Conservation (phyloP, 108 stramenopile species). For the Skeletonema marinoi region DNA sequence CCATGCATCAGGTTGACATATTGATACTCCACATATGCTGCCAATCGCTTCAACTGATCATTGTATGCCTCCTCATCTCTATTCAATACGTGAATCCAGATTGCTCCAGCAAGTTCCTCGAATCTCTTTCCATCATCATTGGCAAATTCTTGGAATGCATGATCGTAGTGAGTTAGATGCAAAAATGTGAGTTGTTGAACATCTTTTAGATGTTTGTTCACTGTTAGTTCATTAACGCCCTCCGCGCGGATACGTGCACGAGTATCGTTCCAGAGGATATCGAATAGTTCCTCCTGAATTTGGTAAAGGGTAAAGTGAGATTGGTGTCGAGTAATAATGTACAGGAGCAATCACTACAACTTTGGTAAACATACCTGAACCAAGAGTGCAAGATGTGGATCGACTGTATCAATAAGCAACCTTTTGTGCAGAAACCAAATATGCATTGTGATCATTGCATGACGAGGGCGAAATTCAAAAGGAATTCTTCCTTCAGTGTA, state of each 20-base stretch:
- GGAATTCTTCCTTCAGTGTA: conserved; percentile 73
- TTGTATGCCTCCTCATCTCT: conserved; percentile 52
- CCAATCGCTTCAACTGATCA: conserved; percentile 73
- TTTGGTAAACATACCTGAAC: conserved; percentile 32
- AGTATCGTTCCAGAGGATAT: conserved; percentile 88
- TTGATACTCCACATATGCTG: conserved; percentile 80
- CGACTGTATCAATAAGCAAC: conserved; percentile 57
- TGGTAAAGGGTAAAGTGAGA: neutral
- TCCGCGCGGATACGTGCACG: conserved; percentile 74
- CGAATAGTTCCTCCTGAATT: conserved; percentile 92
- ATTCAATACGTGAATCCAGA: conserved; percentile 58
- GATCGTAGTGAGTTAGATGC: conserved; percentile 85
- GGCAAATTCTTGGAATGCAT: conserved; percentile 73
- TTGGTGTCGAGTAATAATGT: neutral
- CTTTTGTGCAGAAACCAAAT: conserved; percentile 91
- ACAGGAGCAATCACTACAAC: neutral
- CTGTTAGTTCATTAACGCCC: conserved; percentile 80
- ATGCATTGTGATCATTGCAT: conserved; percentile 87
- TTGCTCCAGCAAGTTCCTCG: conserved; percentile 60
- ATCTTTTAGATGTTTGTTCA: conserved; percentile 85
- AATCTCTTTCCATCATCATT: conserved; percentile 61
- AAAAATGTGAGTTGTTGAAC: conserved; percentile 88
- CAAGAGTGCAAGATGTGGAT: conserved; percentile 53
- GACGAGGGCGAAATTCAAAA: conserved; percentile 83
- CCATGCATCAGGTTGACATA: conserved; percentile 75